Conservation (phyloP, 1,284 basidiomycete genomes). For the Mycosarcoma mackinlayi region DNA sequence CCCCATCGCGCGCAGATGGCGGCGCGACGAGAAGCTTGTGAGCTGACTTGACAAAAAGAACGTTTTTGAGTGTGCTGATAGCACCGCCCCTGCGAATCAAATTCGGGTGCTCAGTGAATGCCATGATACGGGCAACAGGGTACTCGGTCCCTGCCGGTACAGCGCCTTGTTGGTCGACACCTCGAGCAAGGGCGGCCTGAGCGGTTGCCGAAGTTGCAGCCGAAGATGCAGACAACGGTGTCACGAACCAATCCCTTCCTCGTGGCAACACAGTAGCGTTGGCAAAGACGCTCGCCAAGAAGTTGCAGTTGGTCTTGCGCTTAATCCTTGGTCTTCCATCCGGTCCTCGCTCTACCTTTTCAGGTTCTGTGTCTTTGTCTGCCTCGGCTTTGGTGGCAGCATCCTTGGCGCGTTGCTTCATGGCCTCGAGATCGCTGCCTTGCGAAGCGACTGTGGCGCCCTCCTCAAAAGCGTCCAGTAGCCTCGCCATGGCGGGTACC, state of each 20-base stretch:
- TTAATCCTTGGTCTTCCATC: slow-evolving; percentile 57
- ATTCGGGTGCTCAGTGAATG: slow-evolving; percentile 67
- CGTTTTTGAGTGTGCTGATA: slow-evolving; percentile 66
- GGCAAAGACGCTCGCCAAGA: slow-evolving; percentile 67
- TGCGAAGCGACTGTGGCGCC: slow-evolving; percentile 62
- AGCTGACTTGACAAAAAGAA: slow-evolving; percentile 64
- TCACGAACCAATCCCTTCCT: slow-evolving; percentile 65
- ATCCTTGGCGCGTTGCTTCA: slow-evolving; percentile 57
- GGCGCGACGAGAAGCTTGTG: slow-evolving; percentile 64
- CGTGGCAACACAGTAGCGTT: slow-evolving; percentile 62
- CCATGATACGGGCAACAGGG: slow-evolving; percentile 64
- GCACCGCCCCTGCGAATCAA: slow-evolving; percentile 66
- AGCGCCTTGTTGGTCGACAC: slow-evolving; percentile 28
- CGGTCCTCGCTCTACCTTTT: slow-evolving; percentile 48
- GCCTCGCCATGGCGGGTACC: slow-evolving; percentile 60
- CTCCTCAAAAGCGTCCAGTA: slow-evolving; percentile 67
- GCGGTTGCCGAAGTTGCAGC: slow-evolving; percentile 49
- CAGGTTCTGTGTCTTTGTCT: slow-evolving; percentile 28
- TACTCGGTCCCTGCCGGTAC: slow-evolving; percentile 53
- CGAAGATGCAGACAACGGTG: slow-evolving; percentile 50
- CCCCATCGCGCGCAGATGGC: slow-evolving; percentile 39
- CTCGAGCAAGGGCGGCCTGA: slow-evolving; percentile 45
- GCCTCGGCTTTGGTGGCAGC: slow-evolving; percentile 41
- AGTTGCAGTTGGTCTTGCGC: slow-evolving; percentile 67
- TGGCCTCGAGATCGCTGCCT: slow-evolving; percentile 55